phyloP scores from a whole-genome alignment of 495 filamentous ascomycete species.

The Tuber microsphaerosporum region DNA sequence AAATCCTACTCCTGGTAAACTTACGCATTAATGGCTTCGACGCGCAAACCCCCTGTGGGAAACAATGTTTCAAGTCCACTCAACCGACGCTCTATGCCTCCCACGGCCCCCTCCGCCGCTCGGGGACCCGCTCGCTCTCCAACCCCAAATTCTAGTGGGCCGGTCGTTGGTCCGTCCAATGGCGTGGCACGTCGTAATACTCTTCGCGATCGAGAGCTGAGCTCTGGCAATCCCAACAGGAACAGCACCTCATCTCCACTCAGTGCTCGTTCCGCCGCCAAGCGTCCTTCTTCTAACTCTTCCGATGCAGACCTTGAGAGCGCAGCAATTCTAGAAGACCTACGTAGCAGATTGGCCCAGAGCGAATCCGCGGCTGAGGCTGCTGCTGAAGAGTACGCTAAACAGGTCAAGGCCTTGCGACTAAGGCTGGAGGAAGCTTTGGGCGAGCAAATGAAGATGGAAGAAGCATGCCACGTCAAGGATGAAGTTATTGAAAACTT shows the following conservation, averaged over 20 bases:
- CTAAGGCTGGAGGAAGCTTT: slow-evolving; percentile 76
- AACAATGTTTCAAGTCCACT: slow-evolving; percentile 25
- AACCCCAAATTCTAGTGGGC: slow-evolving; percentile 21
- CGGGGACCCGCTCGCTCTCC: slow-evolving; percentile 31
- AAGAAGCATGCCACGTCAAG: slow-evolving; percentile 75
- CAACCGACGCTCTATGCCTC: slow-evolving; percentile 37
- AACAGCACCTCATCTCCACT: slow-evolving; percentile 36
- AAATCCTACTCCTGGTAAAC: neutral
- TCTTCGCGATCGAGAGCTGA: slow-evolving; percentile 15
- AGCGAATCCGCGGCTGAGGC: slow-evolving; percentile 70
- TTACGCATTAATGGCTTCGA: slow-evolving; percentile 18
- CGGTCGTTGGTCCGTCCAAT: neutral
- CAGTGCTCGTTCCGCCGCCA: slow-evolving; percentile 37
- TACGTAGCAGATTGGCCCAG: slow-evolving; percentile 71
- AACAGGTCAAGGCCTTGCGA: slow-evolving; percentile 77
- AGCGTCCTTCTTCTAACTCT: slow-evolving; percentile 26
- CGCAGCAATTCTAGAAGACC: slow-evolving; percentile 72
- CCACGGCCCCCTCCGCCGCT: slow-evolving; percentile 19
- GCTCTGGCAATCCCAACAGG: slow-evolving; percentile 20
- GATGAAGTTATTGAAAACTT: slow-evolving; percentile 72
- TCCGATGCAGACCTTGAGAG: slow-evolving; percentile 49
- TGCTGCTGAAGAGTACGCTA: slow-evolving; percentile 69
- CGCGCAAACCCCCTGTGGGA: slow-evolving; percentile 38
- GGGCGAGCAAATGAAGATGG: slow-evolving; percentile 73
- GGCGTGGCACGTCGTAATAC: slow-evolving; percentile 29